Evolutionary conservation across 495 filamentous ascomycete species (phyloP), one percentile per base, ranked within the genome.

Genomic region (Aspergillus heteromorphus): DNA sequence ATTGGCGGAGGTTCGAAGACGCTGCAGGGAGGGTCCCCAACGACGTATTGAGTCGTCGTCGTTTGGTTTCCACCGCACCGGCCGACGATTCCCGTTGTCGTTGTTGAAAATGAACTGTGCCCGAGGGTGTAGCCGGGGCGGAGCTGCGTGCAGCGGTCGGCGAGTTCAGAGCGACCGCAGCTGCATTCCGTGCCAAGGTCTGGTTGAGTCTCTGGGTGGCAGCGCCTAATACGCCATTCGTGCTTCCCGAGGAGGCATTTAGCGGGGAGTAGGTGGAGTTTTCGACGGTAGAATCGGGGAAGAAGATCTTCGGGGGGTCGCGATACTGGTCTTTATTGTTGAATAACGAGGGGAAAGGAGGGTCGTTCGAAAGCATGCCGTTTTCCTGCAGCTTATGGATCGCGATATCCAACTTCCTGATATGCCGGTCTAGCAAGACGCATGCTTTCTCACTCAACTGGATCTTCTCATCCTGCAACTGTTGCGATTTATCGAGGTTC

Each of bases 381-480:
- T 92, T 86, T 57, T 87, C 89, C 64, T 86, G 82, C 25, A 97
- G 77, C 58, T 86, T 81, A 45, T 90, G 89, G 64, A 98, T 87
- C 62, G 92, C 90, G 54, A 85, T 69, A 66, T 98, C 95, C 47
- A 98, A 79, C 43, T 86, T 83, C 59, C 88, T 89, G 64, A 92
- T 80, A 63, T 97, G 91, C 29, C 93, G 90, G 70, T 97, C 93
- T 49, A 96, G 76, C 56, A 91, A 77, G 17, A 80, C 73, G 55
- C 86, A 80, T 7, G 90, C 84, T 65, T 93, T 95, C 49, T 89
- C 83, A 27, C 82, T 83, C 38, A 97, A 74, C 8, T 78, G 79
- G 30, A 93, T 78, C 77, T 98, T 97, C 65, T 98, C 92, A 29
- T 87, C 86, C 59, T 96, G 87, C 21, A 97, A 70, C 49, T 83